Evolutionary conservation across 2,329 filamentous ascomycete species (phyloP), one percentile per base, ranked within the genome.

Genomic region (Hymenoscyphus repandus): DNA sequence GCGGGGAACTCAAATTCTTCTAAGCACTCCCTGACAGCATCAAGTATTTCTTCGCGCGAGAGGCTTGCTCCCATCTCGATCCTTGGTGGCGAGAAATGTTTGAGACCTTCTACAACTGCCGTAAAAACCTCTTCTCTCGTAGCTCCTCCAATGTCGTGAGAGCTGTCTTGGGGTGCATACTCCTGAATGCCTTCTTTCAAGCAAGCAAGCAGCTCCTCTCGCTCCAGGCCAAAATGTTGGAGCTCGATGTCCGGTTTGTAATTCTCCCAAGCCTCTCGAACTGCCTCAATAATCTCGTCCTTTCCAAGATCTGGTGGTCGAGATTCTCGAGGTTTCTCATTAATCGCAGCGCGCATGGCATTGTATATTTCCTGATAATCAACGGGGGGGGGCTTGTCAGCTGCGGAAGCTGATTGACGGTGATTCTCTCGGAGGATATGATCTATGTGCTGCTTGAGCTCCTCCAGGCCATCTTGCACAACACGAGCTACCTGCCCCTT

Each of bases 191-290:
- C 92, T 70, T 96, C 86, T 59, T 88, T 84, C 22, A 97, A 76
- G 58, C 90, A 95, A 36, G 86, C 83, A 12, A 97, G 74, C 43
- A 97, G 87, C 64, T 97, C 92, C 11, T 96, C 90, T 5, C 90
- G 80, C 66, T 96, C 92, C 1, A 97, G 74, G 1, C 91, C 92
- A 55, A 95, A 87, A 62, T 95, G 90, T 61, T 96, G 86, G 4
- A 95, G 78, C 60, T 95, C 86, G 45, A 96, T 90, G 61, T 96
- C 90, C 1, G 92, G 92, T 69, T 95, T 95, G 70, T 95, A 95
- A 48, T 84, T 88, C 65, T 96, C 92, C 82, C 90, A 95, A 1
- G 91, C 92, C 60, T 96, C 90, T 59, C 85, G 84, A 12, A 97
- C 87, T 2, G 91, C 90, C 27, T 87, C 79, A 1, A 97, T 79